Evolutionary conservation across 306 rosid genomes (phyloP).

Genomic region (Dicorynia guianensis): DNA sequence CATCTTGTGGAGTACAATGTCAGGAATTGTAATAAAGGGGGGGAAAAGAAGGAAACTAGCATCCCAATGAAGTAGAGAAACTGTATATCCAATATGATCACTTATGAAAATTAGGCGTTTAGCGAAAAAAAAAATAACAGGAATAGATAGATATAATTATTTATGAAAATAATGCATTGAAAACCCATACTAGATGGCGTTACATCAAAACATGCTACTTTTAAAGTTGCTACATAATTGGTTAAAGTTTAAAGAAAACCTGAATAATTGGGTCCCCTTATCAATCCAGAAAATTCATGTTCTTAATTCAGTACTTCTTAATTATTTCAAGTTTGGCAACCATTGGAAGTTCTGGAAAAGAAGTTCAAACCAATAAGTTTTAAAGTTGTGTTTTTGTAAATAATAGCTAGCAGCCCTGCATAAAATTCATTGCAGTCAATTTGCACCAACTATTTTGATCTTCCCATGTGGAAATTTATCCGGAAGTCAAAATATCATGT

Average conservation of each 20-base stretch:
- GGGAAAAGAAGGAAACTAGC: not conserved
- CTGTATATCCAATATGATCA: not conserved
- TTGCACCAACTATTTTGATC: conserved; percentile 10
- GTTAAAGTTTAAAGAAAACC: not conserved
- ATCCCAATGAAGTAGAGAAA: conserved; percentile 23
- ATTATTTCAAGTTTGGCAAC: conserved; percentile 14
- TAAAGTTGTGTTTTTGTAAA: not conserved
- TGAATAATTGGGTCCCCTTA: conserved; percentile 1
- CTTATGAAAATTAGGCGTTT: not conserved
- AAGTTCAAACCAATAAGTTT: conserved; percentile 10
- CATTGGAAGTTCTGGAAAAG: conserved; percentile 24
- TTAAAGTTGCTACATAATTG: not conserved
- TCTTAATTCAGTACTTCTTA: not conserved
- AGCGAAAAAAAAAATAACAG: no score
- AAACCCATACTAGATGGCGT: conserved; percentile 3
- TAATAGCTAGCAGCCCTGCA: not conserved
- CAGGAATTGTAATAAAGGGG: not conserved
- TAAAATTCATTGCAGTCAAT: conserved; percentile 10
- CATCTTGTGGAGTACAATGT: not conserved
- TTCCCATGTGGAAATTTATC: not conserved
- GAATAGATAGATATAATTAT: conserved; percentile 16
- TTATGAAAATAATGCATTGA: conserved; percentile 1
- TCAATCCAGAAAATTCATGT: not conserved
- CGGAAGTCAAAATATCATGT: conserved; percentile 20
- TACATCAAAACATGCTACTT: not conserved